Conservation (phyloP, 2,329 filamentous ascomycete species). For the Boeremia lycopersici region DNA sequence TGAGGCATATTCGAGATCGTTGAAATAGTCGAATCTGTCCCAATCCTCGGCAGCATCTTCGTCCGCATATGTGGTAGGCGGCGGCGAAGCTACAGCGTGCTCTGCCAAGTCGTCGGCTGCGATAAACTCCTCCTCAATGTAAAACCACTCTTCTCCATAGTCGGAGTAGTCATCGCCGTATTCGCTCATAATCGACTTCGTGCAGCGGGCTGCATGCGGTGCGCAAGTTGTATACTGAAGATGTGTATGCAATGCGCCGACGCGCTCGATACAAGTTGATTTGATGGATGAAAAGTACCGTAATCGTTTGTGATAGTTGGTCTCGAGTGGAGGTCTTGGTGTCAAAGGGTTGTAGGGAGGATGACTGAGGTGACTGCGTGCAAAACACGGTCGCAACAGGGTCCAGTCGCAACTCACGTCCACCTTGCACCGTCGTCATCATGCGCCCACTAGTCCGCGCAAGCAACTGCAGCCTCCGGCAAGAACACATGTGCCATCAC, state of each 20-base stretch:
- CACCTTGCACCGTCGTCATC: neutral
- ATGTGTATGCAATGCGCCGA: conserved; percentile 9
- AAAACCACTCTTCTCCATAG: conserved; percentile 53
- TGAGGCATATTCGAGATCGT: conserved; percentile 56
- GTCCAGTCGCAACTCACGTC: conserved; percentile 2
- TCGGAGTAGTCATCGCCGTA: conserved; percentile 49
- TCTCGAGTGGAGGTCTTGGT: neutral
- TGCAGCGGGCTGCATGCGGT: conserved; percentile 14
- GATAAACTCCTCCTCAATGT: conserved; percentile 53
- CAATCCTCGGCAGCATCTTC: conserved; percentile 48
- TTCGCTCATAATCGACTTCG: conserved; percentile 46
- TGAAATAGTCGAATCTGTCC: conserved; percentile 56
- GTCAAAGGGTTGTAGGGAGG: conserved; percentile 1
- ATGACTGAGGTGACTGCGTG: conserved; percentile 6
- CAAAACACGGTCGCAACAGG: conserved; percentile 12
- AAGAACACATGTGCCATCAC: neutral
- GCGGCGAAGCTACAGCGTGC: conserved; percentile 53
- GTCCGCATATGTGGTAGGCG: conserved; percentile 39
- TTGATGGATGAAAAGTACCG: neutral
- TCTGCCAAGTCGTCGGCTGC: conserved; percentile 57
- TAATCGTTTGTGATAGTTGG: neutral
- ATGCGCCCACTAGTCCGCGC: neutral
- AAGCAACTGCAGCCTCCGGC: conserved; percentile 1
- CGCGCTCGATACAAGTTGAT: neutral
- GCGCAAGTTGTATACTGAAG: conserved; percentile 7